A percentile compares a stretch with the other conserved stretches of the same genome.
phyloP scores from a whole-genome alignment of 768 basidiomycete species.

The Amanita polypyramis region DNA sequence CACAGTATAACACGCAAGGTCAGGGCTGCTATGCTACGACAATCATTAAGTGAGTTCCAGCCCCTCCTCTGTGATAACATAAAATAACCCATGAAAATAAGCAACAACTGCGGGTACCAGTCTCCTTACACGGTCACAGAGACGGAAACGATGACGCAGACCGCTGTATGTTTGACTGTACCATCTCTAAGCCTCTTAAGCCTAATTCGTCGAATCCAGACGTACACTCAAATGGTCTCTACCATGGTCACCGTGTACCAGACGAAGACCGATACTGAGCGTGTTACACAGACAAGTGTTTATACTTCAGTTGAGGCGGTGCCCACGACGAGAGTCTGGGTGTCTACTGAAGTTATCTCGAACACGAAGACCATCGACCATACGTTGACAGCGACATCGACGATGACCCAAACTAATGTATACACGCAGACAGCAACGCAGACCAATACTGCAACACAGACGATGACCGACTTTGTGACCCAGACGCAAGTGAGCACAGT shows the following conservation, averaged over 20 bases:
- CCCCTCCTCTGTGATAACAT: neutral
- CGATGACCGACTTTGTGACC: slow-evolving; percentile 48
- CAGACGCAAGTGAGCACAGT: slow-evolving; percentile 30
- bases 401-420: slow-evolving; percentile 41
- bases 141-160: slow-evolving; percentile 27
- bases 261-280: slow-evolving; percentile 28
- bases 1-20: slow-evolving; percentile 26
- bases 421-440: slow-evolving; percentile 39
- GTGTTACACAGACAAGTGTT: slow-evolving; percentile 31
- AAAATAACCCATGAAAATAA: neutral
- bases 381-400: slow-evolving; percentile 55
- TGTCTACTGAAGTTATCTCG: slow-evolving; percentile 57
- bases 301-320: slow-evolving; percentile 43
- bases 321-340: slow-evolving; percentile 57
- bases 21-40: slow-evolving; percentile 55
- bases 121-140: slow-evolving; percentile 14
- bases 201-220: slow-evolving; percentile 9
- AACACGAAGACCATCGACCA: slow-evolving; percentile 43
- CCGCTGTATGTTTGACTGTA: slow-evolving; percentile 10
- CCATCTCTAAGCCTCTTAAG: neutral
- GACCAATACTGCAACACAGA: slow-evolving; percentile 42
- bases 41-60: slow-evolving; percentile 37
- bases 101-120: neutral
- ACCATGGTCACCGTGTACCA: slow-evolving; percentile 33
- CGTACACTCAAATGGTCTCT: slow-evolving; percentile 25